Conservation (phyloP, 257 asterid species). For the Gardenia jasminoides region DNA sequence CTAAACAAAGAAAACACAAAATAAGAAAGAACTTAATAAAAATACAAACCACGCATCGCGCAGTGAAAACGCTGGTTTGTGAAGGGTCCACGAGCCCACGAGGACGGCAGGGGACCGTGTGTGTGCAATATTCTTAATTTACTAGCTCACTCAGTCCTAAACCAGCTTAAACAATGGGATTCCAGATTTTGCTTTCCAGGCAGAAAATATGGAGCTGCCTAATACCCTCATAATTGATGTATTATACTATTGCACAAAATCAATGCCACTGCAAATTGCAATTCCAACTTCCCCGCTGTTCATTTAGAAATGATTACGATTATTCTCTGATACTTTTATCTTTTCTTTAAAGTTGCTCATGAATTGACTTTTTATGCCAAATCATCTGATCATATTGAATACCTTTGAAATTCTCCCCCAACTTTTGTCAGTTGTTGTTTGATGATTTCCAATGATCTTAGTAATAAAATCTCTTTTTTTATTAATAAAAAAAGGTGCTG, state of each 20-base stretch:
- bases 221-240: background rate
- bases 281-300: constrained; percentile 7
- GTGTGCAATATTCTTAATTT: background rate
- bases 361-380: no score
- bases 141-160: background rate
- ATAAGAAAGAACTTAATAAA: background rate
- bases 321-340: background rate
- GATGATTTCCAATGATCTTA: no score
- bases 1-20: no score
- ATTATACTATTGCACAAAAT: background rate
- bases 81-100: constrained; percentile 3
- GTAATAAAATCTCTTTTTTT: no score
- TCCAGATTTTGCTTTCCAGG: constrained; percentile 8
- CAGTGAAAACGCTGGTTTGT: background rate
- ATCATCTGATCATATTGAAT: no score
- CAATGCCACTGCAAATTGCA: background rate
- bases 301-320: background rate
- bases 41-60: background rate
- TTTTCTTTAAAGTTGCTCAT: no score
- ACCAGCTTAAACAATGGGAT: background rate
- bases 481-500: background rate
- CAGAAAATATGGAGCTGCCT: constrained; percentile 12
- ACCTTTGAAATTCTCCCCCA: no score
- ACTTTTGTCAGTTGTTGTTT: no score
- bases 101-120: background rate